Evolutionary conservation across 768 basidiomycete genomes (phyloP).

Genomic region (Lactarius indigo): DNA sequence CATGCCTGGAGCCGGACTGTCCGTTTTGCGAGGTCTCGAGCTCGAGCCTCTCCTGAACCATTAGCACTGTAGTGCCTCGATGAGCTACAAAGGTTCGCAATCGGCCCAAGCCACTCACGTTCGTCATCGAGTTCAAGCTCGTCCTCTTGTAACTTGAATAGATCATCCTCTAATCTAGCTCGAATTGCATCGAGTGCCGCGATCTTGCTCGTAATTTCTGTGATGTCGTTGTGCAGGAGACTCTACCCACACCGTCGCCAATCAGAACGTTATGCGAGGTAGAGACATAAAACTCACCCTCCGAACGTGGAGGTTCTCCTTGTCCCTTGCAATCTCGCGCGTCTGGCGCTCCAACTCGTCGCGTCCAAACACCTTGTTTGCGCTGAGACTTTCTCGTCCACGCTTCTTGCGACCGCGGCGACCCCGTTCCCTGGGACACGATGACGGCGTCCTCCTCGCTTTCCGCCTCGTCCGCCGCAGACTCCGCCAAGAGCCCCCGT

Average conservation of each 20-base stretch:
- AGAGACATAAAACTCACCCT: slow-evolving; percentile 45
- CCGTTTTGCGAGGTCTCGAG: slow-evolving; percentile 54
- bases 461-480: slow-evolving; percentile 49
- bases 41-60: slow-evolving; percentile 79
- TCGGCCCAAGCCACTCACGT: slow-evolving; percentile 46
- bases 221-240: slow-evolving; percentile 81
- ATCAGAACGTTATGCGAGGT: background rate
- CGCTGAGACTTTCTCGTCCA: slow-evolving; percentile 64
- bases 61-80: slow-evolving; percentile 58
- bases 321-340: slow-evolving; percentile 84
- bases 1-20: slow-evolving; percentile 34
- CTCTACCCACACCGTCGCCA: slow-evolving; percentile 45
- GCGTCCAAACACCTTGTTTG: slow-evolving; percentile 68
- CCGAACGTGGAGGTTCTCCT: slow-evolving; percentile 88
- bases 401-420: slow-evolving; percentile 43
- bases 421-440: slow-evolving; percentile 42
- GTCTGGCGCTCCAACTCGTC: slow-evolving; percentile 84
- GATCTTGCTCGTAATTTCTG: slow-evolving; percentile 88
- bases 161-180: slow-evolving; percentile 71
- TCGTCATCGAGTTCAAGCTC: slow-evolving; percentile 97
- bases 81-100: slow-evolving; percentile 11
- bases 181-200: slow-evolving; percentile 78
- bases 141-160: slow-evolving; percentile 89
- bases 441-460: slow-evolving; percentile 77
- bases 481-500: slow-evolving; percentile 62